Evolutionary conservation across 2,329 filamentous ascomycete genomes (phyloP).

Genomic region (Monilinia laxa): DNA sequence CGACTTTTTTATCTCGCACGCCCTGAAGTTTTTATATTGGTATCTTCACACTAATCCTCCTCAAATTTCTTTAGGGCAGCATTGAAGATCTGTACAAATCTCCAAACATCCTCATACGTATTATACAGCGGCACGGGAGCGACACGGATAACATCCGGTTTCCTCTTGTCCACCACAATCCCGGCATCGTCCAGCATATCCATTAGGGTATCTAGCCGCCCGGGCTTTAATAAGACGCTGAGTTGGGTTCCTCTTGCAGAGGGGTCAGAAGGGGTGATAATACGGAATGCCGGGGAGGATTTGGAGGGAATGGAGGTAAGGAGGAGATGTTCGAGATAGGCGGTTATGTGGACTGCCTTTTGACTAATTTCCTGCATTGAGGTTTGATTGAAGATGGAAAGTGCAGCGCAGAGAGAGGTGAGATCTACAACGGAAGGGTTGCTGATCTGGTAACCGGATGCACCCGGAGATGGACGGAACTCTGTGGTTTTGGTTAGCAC

Average conservation of each 20-base stretch:
- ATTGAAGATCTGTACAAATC: conserved; percentile 54
- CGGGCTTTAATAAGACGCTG: conserved; percentile 67
- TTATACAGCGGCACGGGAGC: conserved; percentile 86
- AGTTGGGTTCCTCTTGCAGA: conserved; percentile 54
- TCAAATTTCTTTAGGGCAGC: conserved; percentile 30
- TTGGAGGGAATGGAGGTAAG: conserved; percentile 33
- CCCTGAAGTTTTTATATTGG: neutral
- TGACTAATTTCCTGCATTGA: conserved; percentile 65
- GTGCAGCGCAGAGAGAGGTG: conserved; percentile 68
- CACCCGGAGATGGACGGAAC: conserved; percentile 75
- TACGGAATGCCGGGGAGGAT: conserved; percentile 43
- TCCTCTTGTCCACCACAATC: conserved; percentile 78
- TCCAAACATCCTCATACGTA: conserved; percentile 69
- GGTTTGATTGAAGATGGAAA: conserved; percentile 73
- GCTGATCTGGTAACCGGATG: conserved; percentile 78
- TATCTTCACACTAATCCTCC: neutral
- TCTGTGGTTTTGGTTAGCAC: conserved; percentile 40
- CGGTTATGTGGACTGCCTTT: conserved; percentile 72
- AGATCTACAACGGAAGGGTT: conserved; percentile 81
- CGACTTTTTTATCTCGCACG: neutral
- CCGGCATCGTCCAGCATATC: conserved; percentile 63
- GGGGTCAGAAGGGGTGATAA: conserved; percentile 42
- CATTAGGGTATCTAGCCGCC: conserved; percentile 68
- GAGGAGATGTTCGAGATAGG: conserved; percentile 72
- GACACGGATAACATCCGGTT: conserved; percentile 80